phyloP scores from a whole-genome alignment of 2,329 filamentous ascomycete genomes.

The Cercospora berteroae region DNA sequence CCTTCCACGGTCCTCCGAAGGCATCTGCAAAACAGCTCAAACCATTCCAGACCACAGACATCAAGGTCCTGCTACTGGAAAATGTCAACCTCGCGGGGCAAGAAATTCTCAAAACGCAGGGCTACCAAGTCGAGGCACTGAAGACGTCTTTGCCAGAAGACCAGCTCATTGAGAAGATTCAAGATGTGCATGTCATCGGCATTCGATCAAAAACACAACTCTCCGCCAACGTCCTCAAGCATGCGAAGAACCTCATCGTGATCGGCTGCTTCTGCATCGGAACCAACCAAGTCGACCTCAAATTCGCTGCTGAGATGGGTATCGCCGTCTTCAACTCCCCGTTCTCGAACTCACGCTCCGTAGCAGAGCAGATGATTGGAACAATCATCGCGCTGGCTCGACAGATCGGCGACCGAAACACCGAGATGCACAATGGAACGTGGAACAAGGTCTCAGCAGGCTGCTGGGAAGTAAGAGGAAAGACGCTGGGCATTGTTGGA shows the following conservation, averaged over 20 bases:
- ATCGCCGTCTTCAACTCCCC: conserved; percentile 99
- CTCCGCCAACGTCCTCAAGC: conserved; percentile 75
- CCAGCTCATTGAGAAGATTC: conserved; percentile 96
- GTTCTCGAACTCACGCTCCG: conserved; percentile 95
- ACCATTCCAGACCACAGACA: conserved; percentile 91
- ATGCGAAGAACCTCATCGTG: conserved; percentile 92
- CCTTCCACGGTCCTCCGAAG: conserved; percentile 42
- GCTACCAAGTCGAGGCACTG: conserved; percentile 90
- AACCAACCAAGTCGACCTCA: conserved; percentile 89
- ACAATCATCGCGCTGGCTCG: conserved; percentile 91
- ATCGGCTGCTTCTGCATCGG: conserved; percentile 99
- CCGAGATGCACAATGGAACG: conserved; percentile 86
- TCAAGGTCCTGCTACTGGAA: conserved; percentile 93
- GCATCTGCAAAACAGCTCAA: conserved; percentile 72
- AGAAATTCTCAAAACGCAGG: conserved; percentile 77
- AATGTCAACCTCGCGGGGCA: conserved; percentile 91
- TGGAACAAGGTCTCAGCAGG: conserved; percentile 98
- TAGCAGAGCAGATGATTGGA: conserved; percentile 90
- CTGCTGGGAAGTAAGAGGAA: conserved; percentile 98
- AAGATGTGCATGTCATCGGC: conserved; percentile 93
- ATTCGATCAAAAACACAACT: conserved; percentile 98
- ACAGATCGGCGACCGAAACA: conserved; percentile 88
- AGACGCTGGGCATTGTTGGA: conserved; percentile 93
- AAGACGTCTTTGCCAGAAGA: conserved; percentile 90
- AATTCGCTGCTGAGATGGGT: conserved; percentile 76